Conservation (phyloP, 768 basidiomycete species). For the Nidularia pulvinata region DNA sequence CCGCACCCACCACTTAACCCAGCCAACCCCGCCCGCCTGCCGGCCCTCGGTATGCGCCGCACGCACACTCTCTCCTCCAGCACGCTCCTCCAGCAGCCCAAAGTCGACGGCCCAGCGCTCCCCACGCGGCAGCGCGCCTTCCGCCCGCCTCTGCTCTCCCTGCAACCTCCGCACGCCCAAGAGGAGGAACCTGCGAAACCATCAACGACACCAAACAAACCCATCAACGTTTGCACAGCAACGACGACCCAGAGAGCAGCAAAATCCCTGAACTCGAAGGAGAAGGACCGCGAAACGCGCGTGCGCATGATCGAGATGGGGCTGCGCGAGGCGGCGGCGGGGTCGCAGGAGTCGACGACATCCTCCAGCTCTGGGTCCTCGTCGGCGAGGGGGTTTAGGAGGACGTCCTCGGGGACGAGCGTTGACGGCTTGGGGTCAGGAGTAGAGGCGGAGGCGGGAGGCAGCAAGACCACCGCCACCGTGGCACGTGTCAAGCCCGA, state of each 20-base stretch:
- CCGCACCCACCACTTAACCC: constrained; percentile 1
- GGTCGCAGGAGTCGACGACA: not conserved
- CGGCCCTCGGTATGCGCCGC: constrained; percentile 37
- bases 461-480: no score
- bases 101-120: constrained; percentile 6
- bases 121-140: constrained; percentile 31
- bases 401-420: not conserved
- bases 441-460: no score
- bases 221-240: constrained; percentile 13
- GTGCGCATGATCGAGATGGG: not conserved
- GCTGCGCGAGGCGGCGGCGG: not conserved
- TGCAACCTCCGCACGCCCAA: no score
- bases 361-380: not conserved
- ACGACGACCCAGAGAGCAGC: not conserved
- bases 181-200: no score
- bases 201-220: no score
- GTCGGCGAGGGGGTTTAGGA: not conserved
- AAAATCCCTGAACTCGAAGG: no score
- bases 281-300: not conserved
- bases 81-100: not conserved
- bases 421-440: not conserved
- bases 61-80: constrained; percentile 17
- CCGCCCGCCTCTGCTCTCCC: constrained; percentile 26
- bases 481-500: not conserved
- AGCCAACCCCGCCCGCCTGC: constrained; percentile 20